Evolutionary conservation across 345 rosid genomes (phyloP), one percentile per base, ranked within the genome.

Genomic region (Toxicodendron radicans): DNA sequence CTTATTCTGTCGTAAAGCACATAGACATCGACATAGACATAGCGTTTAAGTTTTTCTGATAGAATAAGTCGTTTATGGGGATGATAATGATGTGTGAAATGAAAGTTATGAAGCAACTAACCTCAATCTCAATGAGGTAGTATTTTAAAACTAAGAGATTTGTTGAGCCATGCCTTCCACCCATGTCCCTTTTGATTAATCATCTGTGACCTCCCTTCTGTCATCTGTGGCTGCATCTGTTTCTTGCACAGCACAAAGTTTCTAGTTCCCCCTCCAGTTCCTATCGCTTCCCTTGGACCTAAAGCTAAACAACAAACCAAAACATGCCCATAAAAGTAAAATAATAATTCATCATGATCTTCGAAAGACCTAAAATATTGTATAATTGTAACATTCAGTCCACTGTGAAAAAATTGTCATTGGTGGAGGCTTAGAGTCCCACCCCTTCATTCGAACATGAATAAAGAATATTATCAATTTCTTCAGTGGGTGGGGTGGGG

Each of bases 171-270:
- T 2, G 95, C 86, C 82, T 83, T 94, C 91, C 94, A 90, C 35
- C 90, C 84, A 33, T 81, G 74, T n/a, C 80, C 77, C 81, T 85
- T 87, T 9, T 51, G 85, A 23, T 75, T 59, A 33, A 79, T 79
- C 74, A 80, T 73, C 52, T 60, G 62, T 32, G 82, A 73, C 52
- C 85, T 79, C 53, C 77, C 89, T 70, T 80, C 84, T 0, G 70
- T 77, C 73, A 23, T 82, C 66, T 83, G 87, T 58, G 73, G 74
- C 17, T 80, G 73, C 76, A 59, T 67, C 53, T 90, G 84, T 82
- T 92, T 90, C 93, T 87, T 89, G 90, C 91, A 94, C 17, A 94
- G 75, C 83, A 92, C 84, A 69, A 92, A 94, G 72, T 84, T 88
- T 78, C 97, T 87, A 3, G 4, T 35, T 65, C 80, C 86, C 43